Percentiles rank a stretch among this genome's conserved stretches.
phyloP scores from a whole-genome alignment of 1,139 yeast genomes.

The Suzukiozyma palmioleophila region DNA sequence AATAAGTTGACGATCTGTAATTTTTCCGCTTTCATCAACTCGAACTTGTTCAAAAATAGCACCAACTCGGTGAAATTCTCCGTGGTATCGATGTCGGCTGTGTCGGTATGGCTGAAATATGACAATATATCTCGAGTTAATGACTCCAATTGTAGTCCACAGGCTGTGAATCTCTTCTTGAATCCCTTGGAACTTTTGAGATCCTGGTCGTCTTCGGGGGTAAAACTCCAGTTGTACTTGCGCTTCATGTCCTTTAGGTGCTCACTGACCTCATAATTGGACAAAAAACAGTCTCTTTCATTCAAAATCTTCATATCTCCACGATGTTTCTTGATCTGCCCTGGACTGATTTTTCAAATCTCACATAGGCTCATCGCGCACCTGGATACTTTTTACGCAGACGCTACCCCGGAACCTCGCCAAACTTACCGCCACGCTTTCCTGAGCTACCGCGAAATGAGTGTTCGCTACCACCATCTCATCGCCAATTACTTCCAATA shows the following conservation, averaged over 20 bases:
- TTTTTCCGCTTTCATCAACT: conserved; percentile 77
- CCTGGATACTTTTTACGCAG: too few species aligned
- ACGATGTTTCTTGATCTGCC: too few species aligned
- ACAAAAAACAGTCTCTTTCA: conserved; percentile 58
- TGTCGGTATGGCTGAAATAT: conserved; percentile 44
- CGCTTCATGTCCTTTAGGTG: conserved; percentile 53
- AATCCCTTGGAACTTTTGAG: conserved; percentile 26
- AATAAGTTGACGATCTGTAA: conserved; percentile 77
- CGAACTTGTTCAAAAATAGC: conserved; percentile 46
- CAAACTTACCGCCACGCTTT: too few species aligned
- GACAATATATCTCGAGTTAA: conserved; percentile 60
- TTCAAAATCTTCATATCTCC: conserved; percentile 34
- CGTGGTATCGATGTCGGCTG: conserved; percentile 35
- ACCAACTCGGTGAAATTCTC: conserved; percentile 54
- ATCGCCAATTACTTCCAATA: background rate
- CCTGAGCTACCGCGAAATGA: too few species aligned
- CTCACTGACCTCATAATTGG: conserved; percentile 67
- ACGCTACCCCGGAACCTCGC: too few species aligned
- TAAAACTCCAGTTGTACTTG: conserved; percentile 43
- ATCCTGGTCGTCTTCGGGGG: conserved; percentile 32
- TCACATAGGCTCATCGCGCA: too few species aligned
- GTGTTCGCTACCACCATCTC: background rate
- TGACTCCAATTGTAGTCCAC: conserved; percentile 54
- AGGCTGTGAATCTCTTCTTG: conserved; percentile 40
- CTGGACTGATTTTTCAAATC: too few species aligned